Evolutionary conservation across 345 rosid genomes (phyloP).

Genomic region (Salix purpurea): DNA sequence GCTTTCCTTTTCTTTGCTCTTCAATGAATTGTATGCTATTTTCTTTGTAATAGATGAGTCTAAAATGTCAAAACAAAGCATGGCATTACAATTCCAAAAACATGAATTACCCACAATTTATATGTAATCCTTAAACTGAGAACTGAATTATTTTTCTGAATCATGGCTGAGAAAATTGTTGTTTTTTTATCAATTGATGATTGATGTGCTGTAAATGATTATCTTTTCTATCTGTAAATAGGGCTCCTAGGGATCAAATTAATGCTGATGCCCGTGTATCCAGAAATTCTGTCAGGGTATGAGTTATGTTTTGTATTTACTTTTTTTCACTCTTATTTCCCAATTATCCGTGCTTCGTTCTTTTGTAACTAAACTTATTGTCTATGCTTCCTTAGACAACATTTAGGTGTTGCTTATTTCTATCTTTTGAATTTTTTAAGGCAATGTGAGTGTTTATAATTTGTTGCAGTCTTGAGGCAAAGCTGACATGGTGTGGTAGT

Average conservation of each 20-base stretch:
- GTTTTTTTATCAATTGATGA: background rate
- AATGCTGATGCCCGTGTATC: slow-evolving; percentile 25
- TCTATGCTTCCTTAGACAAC: background rate
- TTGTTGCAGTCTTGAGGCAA: background rate
- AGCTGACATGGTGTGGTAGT: background rate
- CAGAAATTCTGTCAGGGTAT: slow-evolving; percentile 52
- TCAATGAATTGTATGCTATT: background rate
- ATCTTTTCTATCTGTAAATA: slow-evolving; percentile 20
- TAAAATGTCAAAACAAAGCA: background rate
- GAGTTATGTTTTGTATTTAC: slow-evolving; percentile 3
- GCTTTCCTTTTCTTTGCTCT: background rate
- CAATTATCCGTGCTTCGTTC: background rate
- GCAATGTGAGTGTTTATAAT: background rate
- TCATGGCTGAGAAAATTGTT: background rate
- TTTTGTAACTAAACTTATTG: too few species aligned
- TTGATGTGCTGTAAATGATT: background rate
- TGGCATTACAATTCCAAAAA: background rate
- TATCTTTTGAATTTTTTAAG: background rate
- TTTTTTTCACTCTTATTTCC: background rate
- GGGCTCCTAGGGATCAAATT: slow-evolving; percentile 38
- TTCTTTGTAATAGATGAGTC: background rate
- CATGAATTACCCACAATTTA: background rate
- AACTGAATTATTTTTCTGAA: background rate
- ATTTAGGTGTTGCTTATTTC: background rate
- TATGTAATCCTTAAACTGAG: background rate